Conservation (phyloP, 495 filamentous ascomycete genomes). For the Podospora bellae-mahoneyi region DNA sequence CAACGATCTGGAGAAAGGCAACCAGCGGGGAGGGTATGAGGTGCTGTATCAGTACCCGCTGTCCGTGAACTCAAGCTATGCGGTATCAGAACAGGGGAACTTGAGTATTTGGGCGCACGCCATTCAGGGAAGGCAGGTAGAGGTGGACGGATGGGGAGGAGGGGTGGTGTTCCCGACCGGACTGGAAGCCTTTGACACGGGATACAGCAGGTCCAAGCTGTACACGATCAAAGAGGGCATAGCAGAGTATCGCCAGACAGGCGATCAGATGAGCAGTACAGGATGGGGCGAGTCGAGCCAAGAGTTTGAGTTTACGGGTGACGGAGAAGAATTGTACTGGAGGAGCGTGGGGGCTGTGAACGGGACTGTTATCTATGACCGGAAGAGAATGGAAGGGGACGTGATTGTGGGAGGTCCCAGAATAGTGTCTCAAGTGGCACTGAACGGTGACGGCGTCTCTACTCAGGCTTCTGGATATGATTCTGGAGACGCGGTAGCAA, state of each 20-base stretch:
- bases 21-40: slow-evolving; percentile 38
- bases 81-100: slow-evolving; percentile 44
- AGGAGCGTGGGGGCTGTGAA: slow-evolving; percentile 16
- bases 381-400: slow-evolving; percentile 25
- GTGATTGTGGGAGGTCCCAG: background rate
- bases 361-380: slow-evolving; percentile 31
- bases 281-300: slow-evolving; percentile 55
- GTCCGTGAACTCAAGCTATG: slow-evolving; percentile 54
- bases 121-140: slow-evolving; percentile 55
- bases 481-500: slow-evolving; percentile 1
- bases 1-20: slow-evolving; percentile 9
- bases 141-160: slow-evolving; percentile 40
- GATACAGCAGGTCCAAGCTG: slow-evolving; percentile 43
- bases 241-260: slow-evolving; percentile 49
- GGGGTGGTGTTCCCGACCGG: slow-evolving; percentile 59
- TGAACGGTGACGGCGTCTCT: background rate
- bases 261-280: slow-evolving; percentile 43
- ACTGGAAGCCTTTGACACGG: slow-evolving; percentile 46
- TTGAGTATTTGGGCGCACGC: slow-evolving; percentile 59
- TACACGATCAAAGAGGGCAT: slow-evolving; percentile 55
- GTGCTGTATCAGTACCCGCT: slow-evolving; percentile 63
- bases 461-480: background rate
- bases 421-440: background rate
- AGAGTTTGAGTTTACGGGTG: slow-evolving; percentile 37
- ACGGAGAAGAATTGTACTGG: slow-evolving; percentile 14